phyloP scores from a whole-genome alignment of 371 early-diverging fungal species.

The Fennellomyces sp. region DNA sequence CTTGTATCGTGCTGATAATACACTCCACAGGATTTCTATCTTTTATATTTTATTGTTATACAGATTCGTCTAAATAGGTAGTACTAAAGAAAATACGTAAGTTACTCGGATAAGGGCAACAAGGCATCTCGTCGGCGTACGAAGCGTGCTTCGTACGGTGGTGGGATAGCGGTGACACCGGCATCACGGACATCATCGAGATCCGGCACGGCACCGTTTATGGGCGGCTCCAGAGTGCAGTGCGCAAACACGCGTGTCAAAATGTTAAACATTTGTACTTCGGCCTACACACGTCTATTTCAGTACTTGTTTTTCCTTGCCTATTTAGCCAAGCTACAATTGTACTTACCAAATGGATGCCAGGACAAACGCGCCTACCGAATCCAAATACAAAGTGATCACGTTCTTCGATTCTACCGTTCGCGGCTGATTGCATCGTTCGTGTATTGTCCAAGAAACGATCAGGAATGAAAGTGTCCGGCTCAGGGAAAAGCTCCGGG shows the following conservation, averaged over 20 bases:
- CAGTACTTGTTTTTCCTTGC: too few species aligned
- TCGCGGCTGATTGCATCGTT: constrained; percentile 9
- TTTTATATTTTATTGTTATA: too few species aligned
- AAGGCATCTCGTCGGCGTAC: too few species aligned
- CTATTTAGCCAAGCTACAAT: too few species aligned
- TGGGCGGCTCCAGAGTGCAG: constrained; percentile 5
- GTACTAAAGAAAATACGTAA: too few species aligned
- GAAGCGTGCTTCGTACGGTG: constrained; percentile 3
- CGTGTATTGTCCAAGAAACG: constrained; percentile 16
- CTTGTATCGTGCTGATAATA: too few species aligned
- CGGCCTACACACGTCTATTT: background rate
- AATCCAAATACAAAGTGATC: constrained; percentile 10
- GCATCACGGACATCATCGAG: constrained; percentile 1
- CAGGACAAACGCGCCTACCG: constrained; percentile 15
- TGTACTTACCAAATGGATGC: constrained; percentile 22
- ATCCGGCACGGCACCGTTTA: background rate
- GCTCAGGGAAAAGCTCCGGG: constrained; percentile 9
- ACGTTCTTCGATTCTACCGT: constrained; percentile 14
- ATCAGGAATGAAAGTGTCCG: constrained; percentile 21
- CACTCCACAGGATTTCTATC: too few species aligned
- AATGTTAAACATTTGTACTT: constrained; percentile 10
- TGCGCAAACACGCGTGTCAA: constrained; percentile 6
- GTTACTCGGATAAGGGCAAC: too few species aligned
- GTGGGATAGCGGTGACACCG: constrained; percentile 1
- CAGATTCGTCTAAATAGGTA: too few species aligned